Evolutionary conservation across 768 basidiomycete species (phyloP).

Genomic region (Trichaptum fuscoviolaceum): DNA sequence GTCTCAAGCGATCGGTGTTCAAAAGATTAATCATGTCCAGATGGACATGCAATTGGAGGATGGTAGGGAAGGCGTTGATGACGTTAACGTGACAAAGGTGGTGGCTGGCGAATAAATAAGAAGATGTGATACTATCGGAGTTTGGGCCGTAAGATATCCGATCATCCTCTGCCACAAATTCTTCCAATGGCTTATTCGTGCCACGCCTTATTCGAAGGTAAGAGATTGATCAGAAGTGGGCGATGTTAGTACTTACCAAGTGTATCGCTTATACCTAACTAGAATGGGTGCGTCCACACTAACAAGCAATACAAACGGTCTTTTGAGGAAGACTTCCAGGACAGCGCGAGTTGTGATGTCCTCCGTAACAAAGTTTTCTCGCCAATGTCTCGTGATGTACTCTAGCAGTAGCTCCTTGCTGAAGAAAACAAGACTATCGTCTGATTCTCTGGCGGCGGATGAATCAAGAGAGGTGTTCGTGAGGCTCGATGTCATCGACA

Average conservation of each 20-base stretch:
- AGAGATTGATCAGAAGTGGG: neutral
- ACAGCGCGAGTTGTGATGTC: slow-evolving; percentile 53
- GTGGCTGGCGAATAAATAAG: slow-evolving; percentile 12
- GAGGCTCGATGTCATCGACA: slow-evolving; percentile 15
- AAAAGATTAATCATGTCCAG: slow-evolving; percentile 66
- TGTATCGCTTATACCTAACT: slow-evolving; percentile 58
- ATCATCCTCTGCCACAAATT: slow-evolving; percentile 76
- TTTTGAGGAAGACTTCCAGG: slow-evolving; percentile 66
- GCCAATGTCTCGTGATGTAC: slow-evolving; percentile 80
- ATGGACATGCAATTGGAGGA: slow-evolving; percentile 52
- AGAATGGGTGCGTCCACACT: slow-evolving; percentile 78
- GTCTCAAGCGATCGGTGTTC: slow-evolving; percentile 72
- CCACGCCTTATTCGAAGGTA: slow-evolving; percentile 11
- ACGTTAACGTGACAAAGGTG: slow-evolving; percentile 52
- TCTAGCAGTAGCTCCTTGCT: slow-evolving; percentile 54
- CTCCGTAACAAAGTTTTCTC: slow-evolving; percentile 71
- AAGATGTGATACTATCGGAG: slow-evolving; percentile 14
- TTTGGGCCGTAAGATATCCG: slow-evolving; percentile 50
- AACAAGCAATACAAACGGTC: slow-evolving; percentile 89
- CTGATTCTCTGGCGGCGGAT: slow-evolving; percentile 12
- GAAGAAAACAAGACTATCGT: slow-evolving; percentile 32
- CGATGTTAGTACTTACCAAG: slow-evolving; percentile 34
- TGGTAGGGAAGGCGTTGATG: slow-evolving; percentile 54
- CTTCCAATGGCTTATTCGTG: slow-evolving; percentile 45
- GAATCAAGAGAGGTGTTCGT: slow-evolving; percentile 19